Evolutionary conservation across 495 filamentous ascomycete species (phyloP).

Genomic region (Talaromyces proteolyticus): DNA sequence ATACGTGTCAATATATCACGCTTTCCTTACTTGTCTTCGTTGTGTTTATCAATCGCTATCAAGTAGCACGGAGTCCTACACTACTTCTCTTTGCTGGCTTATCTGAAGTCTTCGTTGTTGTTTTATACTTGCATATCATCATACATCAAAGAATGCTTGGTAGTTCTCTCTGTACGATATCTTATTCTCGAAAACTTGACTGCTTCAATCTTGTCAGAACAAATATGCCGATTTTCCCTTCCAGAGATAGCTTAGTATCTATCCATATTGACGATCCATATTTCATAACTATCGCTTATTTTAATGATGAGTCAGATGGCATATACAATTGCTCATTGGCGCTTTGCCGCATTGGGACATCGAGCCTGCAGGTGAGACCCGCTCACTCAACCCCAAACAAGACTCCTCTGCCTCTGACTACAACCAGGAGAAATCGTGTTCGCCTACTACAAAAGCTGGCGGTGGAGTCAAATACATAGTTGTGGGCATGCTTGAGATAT

Average conservation of each 20-base stretch:
- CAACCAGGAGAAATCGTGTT: no score
- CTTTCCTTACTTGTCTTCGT: not conserved
- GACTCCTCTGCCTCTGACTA: no score
- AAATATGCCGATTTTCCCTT: no score
- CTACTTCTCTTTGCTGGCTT: not conserved
- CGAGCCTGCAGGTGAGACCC: no score
- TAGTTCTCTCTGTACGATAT: not conserved
- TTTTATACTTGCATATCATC: slow-evolving; percentile 8
- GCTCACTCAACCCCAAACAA: no score
- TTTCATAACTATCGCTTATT: not conserved
- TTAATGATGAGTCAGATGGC: no score
- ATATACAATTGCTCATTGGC: no score
- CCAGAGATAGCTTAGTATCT: no score
- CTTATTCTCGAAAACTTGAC: not conserved
- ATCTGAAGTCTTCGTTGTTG: not conserved
- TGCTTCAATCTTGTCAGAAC: not conserved
- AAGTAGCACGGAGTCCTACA: not conserved
- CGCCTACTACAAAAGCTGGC: no score
- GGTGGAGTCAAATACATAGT: not conserved
- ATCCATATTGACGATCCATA: no score
- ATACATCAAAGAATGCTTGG: not conserved
- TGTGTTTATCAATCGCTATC: not conserved
- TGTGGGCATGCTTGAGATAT: no score
- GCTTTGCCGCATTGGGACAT: no score
- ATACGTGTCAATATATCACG: not conserved